Conservation (phyloP, 2,329 filamentous ascomycete species). For the Lasiodiplodia sp. region DNA sequence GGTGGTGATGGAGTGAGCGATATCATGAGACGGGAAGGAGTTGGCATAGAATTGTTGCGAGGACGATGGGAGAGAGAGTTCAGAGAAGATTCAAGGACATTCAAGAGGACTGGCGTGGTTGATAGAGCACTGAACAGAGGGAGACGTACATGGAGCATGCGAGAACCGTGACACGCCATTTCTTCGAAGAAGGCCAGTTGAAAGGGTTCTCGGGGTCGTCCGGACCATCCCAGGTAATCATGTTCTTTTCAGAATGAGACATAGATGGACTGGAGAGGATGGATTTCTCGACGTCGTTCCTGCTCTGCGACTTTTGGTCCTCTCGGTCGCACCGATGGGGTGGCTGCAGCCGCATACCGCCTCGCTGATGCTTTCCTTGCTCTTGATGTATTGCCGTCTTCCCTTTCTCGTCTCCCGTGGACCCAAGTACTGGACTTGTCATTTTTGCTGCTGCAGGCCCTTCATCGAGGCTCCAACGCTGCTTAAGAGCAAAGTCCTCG, state of each 20-base stretch:
- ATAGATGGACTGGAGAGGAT: not conserved
- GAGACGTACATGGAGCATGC: slow-evolving; percentile 37
- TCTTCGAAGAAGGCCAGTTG: slow-evolving; percentile 43
- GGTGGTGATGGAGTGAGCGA: not conserved
- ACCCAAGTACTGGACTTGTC: not conserved
- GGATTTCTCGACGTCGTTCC: not conserved
- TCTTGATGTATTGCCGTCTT: not conserved
- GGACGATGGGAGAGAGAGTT: not conserved
- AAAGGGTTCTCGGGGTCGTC: slow-evolving; percentile 30
- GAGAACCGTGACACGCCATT: slow-evolving; percentile 45
- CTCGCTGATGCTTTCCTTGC: not conserved
- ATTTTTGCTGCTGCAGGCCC: not conserved
- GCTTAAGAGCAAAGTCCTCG: not conserved
- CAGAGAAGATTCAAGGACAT: not conserved
- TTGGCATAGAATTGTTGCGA: not conserved
- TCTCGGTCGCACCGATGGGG: not conserved
- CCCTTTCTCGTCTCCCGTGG: not conserved
- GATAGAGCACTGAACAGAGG: not conserved
- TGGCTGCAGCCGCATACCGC: not conserved
- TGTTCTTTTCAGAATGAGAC: slow-evolving; percentile 1
- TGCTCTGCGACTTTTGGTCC: not conserved
- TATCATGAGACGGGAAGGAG: not conserved
- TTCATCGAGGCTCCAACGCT: not conserved
- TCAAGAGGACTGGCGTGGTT: not conserved
- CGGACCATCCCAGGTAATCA: slow-evolving; percentile 15